These are phyloP conservation scores for Hyphopichia fennica DNA, from an alignment of 1,139 yeast genomes.

Conservation along the genomic window DNA sequence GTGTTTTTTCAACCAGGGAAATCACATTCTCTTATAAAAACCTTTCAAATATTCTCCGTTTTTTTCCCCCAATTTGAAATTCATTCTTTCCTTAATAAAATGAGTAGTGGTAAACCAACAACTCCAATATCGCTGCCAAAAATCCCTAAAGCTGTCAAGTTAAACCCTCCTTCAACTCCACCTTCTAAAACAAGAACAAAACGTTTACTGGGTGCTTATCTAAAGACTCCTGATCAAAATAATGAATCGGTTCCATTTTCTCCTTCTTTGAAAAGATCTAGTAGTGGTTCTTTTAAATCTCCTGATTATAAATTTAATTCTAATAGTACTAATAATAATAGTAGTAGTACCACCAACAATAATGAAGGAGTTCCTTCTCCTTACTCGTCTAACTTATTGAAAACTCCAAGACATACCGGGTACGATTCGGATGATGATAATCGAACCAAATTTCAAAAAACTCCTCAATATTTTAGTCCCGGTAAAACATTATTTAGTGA, in stretches of 20 bases:
- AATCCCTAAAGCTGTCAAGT: constrained; percentile 15
- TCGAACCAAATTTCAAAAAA: constrained; percentile 31
- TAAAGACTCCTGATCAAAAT: constrained; percentile 35
- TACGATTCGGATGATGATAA: constrained; percentile 21
- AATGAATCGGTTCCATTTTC: constrained; percentile 30
- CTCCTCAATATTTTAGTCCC: constrained; percentile 45
- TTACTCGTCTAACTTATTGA: constrained; percentile 26
- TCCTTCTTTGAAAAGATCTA: constrained; percentile 40
- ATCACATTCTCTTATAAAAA: too few relatives aligned
- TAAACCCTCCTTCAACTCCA: constrained; percentile 29
- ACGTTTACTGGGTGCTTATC: constrained; percentile 21
- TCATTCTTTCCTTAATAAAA: neutral
- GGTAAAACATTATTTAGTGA: constrained; percentile 34
- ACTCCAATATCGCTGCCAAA: constrained; percentile 39
- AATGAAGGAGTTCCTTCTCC: constrained; percentile 24
- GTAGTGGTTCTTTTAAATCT: constrained; percentile 28
- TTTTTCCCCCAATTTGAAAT: too few relatives aligned
- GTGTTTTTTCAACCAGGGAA: too few relatives aligned
- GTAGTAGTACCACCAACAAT: constrained; percentile 3
- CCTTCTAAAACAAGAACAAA: constrained; percentile 17
- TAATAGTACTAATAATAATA: constrained; percentile 16
- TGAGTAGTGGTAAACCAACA: constrained; percentile 27
- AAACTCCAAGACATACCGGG: constrained; percentile 37
- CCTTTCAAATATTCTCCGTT: neutral
- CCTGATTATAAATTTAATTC: constrained; percentile 32